phyloP scores from a whole-genome alignment of 768 basidiomycete species.

The Podaxis mareebaensis region DNA sequence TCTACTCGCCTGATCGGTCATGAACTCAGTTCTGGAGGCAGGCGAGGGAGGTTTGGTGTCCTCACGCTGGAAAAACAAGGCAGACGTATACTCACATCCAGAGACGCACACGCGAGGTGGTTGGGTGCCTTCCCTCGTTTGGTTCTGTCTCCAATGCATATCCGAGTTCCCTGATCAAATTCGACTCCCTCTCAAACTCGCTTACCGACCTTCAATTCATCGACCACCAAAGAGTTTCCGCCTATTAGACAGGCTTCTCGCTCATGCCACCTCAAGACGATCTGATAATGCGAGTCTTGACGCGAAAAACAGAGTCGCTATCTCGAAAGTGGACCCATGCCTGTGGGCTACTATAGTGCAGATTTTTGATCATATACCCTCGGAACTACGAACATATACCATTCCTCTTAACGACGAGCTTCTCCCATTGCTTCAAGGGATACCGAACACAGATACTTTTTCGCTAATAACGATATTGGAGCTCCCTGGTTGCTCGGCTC shows the following conservation, averaged over 20 bases:
- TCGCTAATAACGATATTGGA: slow-evolving; percentile 66
- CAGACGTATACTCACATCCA: slow-evolving; percentile 19
- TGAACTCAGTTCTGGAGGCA: not conserved
- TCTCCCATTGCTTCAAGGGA: slow-evolving; percentile 55
- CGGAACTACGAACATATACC: slow-evolving; percentile 35
- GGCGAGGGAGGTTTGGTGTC: slow-evolving; percentile 22
- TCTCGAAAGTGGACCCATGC: slow-evolving; percentile 46
- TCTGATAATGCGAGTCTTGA: slow-evolving; percentile 9
- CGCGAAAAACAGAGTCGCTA: slow-evolving; percentile 32
- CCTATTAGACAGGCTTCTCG: not conserved
- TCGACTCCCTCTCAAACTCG: slow-evolving; percentile 35
- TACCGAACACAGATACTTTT: slow-evolving; percentile 56
- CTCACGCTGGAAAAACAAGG: slow-evolving; percentile 15
- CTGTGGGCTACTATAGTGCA: slow-evolving; percentile 67
- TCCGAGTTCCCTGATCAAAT: slow-evolving; percentile 46
- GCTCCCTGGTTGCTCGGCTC: slow-evolving; percentile 51
- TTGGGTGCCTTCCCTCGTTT: slow-evolving; percentile 51
- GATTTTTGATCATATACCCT: slow-evolving; percentile 55
- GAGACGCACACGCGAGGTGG: slow-evolving; percentile 24
- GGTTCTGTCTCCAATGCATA: slow-evolving; percentile 50
- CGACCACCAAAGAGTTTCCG: not conserved
- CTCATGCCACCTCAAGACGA: not conserved
- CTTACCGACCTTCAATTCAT: slow-evolving; percentile 28
- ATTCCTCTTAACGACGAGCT: slow-evolving; percentile 57
- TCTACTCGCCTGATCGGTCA: not conserved